These are phyloP conservation scores for Plasmodium chabaudi DNA, from an alignment of 169 alveolate species.

Conservation along the genomic window DNA sequence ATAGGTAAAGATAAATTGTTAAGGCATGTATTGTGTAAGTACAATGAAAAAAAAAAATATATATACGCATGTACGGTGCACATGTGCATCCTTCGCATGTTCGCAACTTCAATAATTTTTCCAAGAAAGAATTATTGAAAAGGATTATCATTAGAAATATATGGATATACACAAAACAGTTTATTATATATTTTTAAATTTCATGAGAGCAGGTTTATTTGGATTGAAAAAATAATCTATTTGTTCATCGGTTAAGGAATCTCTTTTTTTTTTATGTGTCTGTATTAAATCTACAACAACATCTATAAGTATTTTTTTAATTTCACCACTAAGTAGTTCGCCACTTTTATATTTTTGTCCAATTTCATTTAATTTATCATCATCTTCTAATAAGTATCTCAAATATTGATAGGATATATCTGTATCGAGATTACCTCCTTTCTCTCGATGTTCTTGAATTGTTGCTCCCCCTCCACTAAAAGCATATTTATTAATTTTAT, in stretches of 20 bases:
- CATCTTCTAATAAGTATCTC: conserved; percentile 94
- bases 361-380: conserved; percentile 93
- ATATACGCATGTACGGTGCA: too few relatives aligned
- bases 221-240: conserved; percentile 41
- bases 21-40: too few relatives aligned
- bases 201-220: conserved; percentile 29
- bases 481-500: conserved; percentile 97
- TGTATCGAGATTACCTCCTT: conserved; percentile 96
- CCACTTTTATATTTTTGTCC: conserved; percentile 96
- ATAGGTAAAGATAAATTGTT: too few relatives aligned
- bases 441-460: conserved; percentile 93
- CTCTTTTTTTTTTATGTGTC: conserved; percentile 90
- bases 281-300: conserved; percentile 86
- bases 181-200: conserved; percentile 35
- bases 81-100: too few relatives aligned
- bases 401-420: conserved; percentile 98
- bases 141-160: background rate
- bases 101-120: too few relatives aligned
- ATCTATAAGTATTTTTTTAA: conserved; percentile 92
- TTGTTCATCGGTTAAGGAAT: conserved; percentile 50
- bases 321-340: conserved; percentile 96
- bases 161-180: background rate
- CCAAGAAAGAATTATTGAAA: too few relatives aligned
- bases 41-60: too few relatives aligned
- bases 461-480: conserved; percentile 97